Base-by-base conservation (phyloP, 2,329 filamentous ascomycete genomes). In the Aspergillus vadensis region DNA sequence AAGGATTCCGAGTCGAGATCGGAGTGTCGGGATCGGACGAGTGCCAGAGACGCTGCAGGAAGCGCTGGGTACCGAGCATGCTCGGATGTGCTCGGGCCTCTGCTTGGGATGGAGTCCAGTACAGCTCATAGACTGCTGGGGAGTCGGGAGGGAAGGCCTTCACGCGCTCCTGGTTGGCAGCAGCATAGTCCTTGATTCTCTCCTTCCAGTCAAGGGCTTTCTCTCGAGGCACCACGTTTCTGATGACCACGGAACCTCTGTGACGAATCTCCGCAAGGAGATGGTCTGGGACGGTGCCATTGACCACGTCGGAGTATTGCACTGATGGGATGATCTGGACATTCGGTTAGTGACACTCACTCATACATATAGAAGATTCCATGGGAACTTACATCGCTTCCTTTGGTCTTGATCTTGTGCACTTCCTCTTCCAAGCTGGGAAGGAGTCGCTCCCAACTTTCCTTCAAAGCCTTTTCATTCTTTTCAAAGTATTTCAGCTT, bases 81-180 rank as follows among this genome's bases (percentile, higher is more conserved):
- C 86, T 85, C 0, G 86, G 84, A 69, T 92, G 87, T 0, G 83
- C 77, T n/a, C 90, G 83, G 3, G 88, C 89, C 64, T 84, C 82
- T 47, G 90, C 78, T 71, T 93, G 90, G 1, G 88, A 80, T 1
- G 81, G 80, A 0, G 88, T 89, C 89, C 89, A 92, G 76, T 92
- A 92, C 1, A 92, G 78, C 72, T 92, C 90, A 68, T 86, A 91
- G 5, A 92, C 89, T 48, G 90, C 86, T 0, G 88, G 89, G 44
- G 87, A 82, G 49, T 88, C 78, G 0, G 82, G 74, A 0, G 89
- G 90, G 63, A 91, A 92, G 2, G 86, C 89, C 58, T 83, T 79
- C 21, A 80, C 73, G 14, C 67, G 69, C 47, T 74, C 66, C 49
- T 71, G 83, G 69, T 92, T 92, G 56, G 81, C 81, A 12, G 76